Base-by-base conservation (phyloP, 805 yeast species). In the Komagataella populi region DNA sequence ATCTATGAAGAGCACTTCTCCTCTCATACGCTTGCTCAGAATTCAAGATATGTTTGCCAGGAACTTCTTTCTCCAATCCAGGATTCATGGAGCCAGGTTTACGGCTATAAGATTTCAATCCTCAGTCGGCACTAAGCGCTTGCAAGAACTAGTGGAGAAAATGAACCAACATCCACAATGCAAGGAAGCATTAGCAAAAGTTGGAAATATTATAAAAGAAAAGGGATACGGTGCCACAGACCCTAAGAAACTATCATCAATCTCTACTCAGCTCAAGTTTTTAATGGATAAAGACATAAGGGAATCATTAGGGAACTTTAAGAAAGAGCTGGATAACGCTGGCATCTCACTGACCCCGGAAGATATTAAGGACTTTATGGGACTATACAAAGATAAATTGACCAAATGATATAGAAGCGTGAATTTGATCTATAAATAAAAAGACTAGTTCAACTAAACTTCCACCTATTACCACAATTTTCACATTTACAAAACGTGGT, bases 401-500 rank as follows among this genome's bases (percentile, higher is more conserved):
- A 44, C n/a, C n/a, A 44, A 44, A 44, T 17, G n/a, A 44, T 12
- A 44, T 12, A n/a, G n/a, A 44, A 44, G 23, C 46, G 10, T 44
- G 23, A 14, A 44, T 20, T 44, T n/a, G 47, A 18, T 20, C 24
- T 45, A 18, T 7, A 45, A 18, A 45, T 16, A 12, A 45, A 6
- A 18, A 22, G 14, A 16, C 22, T 17, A 48, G 22, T 36, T 58
- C 65, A 90, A 36, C 95, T 86, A 64, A 93, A 93, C 69, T 93
- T 93, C 99, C 99, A 93, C 67, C 98, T 80, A 63, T 93, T 88
- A 55, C 98, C 98, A 72, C 99, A 93, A 57, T 80, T 87, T 62
- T 90, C 97, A 72, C 99, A 93, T 3, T 96, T 90, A 72, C 99
- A 93, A 65, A 93, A 93, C 1, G 99, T 93, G 6, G 99, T 93